These are phyloP conservation scores for Xylaria grammica DNA, from an alignment of 495 filamentous ascomycete species.

Conservation along the genomic window DNA sequence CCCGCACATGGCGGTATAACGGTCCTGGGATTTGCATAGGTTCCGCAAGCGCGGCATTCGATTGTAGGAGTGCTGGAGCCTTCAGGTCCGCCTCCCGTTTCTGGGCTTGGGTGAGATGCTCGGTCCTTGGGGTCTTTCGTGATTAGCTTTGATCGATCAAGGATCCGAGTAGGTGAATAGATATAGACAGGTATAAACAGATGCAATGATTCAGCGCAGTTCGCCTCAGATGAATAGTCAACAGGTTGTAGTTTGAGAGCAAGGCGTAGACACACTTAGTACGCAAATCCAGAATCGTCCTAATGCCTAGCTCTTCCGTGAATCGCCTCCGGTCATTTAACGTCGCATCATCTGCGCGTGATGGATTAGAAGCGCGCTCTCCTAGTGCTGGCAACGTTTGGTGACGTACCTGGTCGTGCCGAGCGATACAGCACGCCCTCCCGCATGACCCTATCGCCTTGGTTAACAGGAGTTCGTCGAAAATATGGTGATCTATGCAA, in stretches of 20 bases:
- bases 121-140: constrained; percentile 56
- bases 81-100: constrained; percentile 60
- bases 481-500: not conserved
- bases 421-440: constrained; percentile 76
- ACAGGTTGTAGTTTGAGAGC: too few species aligned
- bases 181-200: too few species aligned
- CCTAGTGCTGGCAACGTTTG: not conserved
- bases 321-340: constrained; percentile 64
- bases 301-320: constrained; percentile 65
- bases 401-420: constrained; percentile 64
- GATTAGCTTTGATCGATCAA: constrained; percentile 12
- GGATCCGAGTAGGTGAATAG: too few species aligned
- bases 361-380: constrained; percentile 2
- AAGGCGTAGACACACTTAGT: constrained; percentile 65
- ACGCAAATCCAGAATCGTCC: constrained; percentile 76
- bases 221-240: too few species aligned
- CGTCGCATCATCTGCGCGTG: constrained; percentile 68
- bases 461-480: constrained; percentile 6
- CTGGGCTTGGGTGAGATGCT: constrained; percentile 71
- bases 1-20: constrained; percentile 65
- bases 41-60: constrained; percentile 48
- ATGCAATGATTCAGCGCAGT: too few species aligned
- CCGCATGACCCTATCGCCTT: constrained; percentile 58
- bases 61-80: constrained; percentile 42
- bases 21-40: constrained; percentile 64